Evolutionary conservation across 805 yeast genomes (phyloP).

Genomic region (Naumovozyma baii): DNA sequence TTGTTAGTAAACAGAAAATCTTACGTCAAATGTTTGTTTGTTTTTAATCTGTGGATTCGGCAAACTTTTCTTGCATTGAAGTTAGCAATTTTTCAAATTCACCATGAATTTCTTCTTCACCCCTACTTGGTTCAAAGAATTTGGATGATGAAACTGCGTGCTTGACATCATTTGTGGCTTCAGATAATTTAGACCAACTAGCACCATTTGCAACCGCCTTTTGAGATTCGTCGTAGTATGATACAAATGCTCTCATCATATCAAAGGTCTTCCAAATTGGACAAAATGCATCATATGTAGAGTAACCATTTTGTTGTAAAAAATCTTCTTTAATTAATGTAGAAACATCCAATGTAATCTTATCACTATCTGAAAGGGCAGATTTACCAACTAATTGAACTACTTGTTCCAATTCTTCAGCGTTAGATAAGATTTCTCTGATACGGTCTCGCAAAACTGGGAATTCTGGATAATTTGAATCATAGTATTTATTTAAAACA

Average conservation of each 20-base stretch:
- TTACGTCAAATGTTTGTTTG: too few species aligned
- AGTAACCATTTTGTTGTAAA: constrained; percentile 98
- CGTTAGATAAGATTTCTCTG: constrained; percentile 88
- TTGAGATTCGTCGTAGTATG: constrained; percentile 95
- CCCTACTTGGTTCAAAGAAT: constrained; percentile 91
- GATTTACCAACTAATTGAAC: constrained; percentile 98
- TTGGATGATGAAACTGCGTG: constrained; percentile 91
- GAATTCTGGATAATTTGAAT: constrained; percentile 79
- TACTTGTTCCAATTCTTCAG: constrained; percentile 97
- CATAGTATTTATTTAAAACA: constrained; percentile 79
- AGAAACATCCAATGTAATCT: constrained; percentile 91
- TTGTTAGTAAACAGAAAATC: too few species aligned
- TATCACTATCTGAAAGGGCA: constrained; percentile 92
- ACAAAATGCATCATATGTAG: constrained; percentile 96
- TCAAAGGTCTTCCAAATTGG: constrained; percentile 98
- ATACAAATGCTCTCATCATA: constrained; percentile 92
- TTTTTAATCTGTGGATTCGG: constrained; percentile 81
- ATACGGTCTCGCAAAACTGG: constrained; percentile 83
- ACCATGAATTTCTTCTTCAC: constrained; percentile 64
- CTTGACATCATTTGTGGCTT: constrained; percentile 81
- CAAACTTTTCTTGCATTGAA: constrained; percentile 79
- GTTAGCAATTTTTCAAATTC: constrained; percentile 71
- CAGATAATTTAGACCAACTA: constrained; percentile 85
- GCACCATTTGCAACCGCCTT: constrained; percentile 92
- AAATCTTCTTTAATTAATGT: constrained; percentile 91